Base-by-base conservation (phyloP, 352 stramenopile species). In the Pythium phragmiticola region DNA sequence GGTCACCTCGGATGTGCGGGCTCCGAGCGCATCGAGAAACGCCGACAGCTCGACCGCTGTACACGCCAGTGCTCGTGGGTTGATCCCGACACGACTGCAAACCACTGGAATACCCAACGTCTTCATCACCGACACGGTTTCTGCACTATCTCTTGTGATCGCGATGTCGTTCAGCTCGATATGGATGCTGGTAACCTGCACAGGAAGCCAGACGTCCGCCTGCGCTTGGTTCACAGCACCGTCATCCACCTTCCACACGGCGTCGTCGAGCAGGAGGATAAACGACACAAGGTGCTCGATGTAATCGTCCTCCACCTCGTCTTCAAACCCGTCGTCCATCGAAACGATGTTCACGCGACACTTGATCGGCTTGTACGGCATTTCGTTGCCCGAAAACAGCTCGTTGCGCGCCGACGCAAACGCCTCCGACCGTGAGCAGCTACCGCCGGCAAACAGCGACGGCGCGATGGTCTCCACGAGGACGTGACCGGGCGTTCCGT, bases 251-350 rank as follows among this genome's bases (percentile, higher is more conserved):
- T 21, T 42, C 11, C 11, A 26, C 28, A 36, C 33, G 30, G 13
- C 2, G 16, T 46, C 28, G 36, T 62, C 51, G 9, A 67, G 51
- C 12, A 43, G 14, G 5, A 37, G 52, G 3, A 67, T 11, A 36
- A 67, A 67, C 34, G 60, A 67, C 52, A 62, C 46, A 13, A 67
- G 17, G 17, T 43, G 60, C 45, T 57, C n/a, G 26, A 67, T 42
- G 52, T 58, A 67, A 26, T 67, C 60, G 6, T 36, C 26, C 17
- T 67, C 60, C 5, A 56, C 16, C 3, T 57, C 52, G 8, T 67
- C 60, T 7, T 60, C 52, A 39, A 67, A 67, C 5, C 37, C 46
- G 17, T 19, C 26, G 36, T 67, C 60, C 42, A 67, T 48, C 6
- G 60, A 67, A 14, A 67, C 53, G 36, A 67, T 16, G 12, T 57